Base-by-base conservation (phyloP, 345 rosid species). In the Tarenaya hassleriana region DNA sequence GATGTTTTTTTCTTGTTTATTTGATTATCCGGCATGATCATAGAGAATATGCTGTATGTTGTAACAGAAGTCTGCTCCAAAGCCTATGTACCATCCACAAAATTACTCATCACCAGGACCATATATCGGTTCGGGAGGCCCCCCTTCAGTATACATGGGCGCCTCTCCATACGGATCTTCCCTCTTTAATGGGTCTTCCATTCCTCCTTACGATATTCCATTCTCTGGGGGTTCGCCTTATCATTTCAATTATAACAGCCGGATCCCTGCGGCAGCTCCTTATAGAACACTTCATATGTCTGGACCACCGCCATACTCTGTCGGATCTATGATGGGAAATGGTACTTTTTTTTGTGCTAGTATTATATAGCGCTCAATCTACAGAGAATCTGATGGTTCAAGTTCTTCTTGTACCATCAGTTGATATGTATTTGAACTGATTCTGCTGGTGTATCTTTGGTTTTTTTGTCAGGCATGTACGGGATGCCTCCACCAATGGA, bases 141-240 rank as follows among this genome's bases (percentile, higher is more conserved):
- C 89, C 44, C 73, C 97, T 52, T 76, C 97, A 39, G 75, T 90
- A 75, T 86, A 83, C 62, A 63, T 94, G 83, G 91, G 94, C 42
- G 76, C 85, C 34, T 87, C 94, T 4, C 91, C 95, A n/a, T 94
- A 94, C 71, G 97, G 88, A 16, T 73, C 95, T 53, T 82, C 98
- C 19, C 62, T 79, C 56, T 84, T 82, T 61, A 87, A 80, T 57
- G 92, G 88, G 8, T 75, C 98, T 16, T 78, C 85, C 14, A 70
- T 85, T 71, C 83, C 97, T 69, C 91, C 91, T 5, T 94, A 88
- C 58, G 97, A 94, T 1, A 67, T 78, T 34, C 87, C 99, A 10
- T 88, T 81, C 69, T 64, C 94, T 34, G 99, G 97, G 58, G 88
- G 95, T 14, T 85, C 97, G 19, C 86, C 96, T 50, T 94, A 88